These are phyloP conservation scores for Colletotrichum musicola DNA, from an alignment of 2,329 filamentous ascomycete genomes.

Conservation along the genomic window DNA sequence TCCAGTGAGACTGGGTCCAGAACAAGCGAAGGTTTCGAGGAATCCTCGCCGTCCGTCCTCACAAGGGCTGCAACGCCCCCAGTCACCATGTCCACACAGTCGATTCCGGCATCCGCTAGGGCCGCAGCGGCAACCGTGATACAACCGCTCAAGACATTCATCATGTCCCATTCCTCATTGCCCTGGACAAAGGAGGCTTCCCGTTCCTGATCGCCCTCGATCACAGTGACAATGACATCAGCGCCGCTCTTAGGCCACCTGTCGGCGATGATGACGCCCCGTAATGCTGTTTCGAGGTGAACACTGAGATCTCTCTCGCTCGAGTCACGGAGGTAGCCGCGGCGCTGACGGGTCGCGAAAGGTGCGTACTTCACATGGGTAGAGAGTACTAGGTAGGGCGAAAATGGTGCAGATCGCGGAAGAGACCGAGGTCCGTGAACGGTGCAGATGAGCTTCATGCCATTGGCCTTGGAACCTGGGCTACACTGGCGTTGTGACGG, in stretches of 20 bases:
- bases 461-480: slow-evolving; percentile 64
- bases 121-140: slow-evolving; percentile 95
- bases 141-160: slow-evolving; percentile 92
- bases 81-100: slow-evolving; percentile 90
- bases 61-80: slow-evolving; percentile 91
- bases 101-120: slow-evolving; percentile 93
- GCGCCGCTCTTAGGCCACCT: slow-evolving; percentile 98
- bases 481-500: slow-evolving; percentile 54
- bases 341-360: slow-evolving; percentile 85
- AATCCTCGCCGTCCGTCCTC: slow-evolving; percentile 43
- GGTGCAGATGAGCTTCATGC: slow-evolving; percentile 91
- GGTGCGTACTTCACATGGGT: slow-evolving; percentile 97
- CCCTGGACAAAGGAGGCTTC: slow-evolving; percentile 60
- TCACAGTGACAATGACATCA: slow-evolving; percentile 92
- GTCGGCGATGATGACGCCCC: slow-evolving; percentile 91
- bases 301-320: slow-evolving; percentile 90
- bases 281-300: slow-evolving; percentile 90
- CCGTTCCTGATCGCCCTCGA: slow-evolving; percentile 91
- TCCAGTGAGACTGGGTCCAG: slow-evolving; percentile 88
- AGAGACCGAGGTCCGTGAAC: slow-evolving; percentile 94
- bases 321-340: slow-evolving; percentile 87
- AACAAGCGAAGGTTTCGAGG: slow-evolving; percentile 59
- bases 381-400: slow-evolving; percentile 89
- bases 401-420: slow-evolving; percentile 90
- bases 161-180: slow-evolving; percentile 83